Base-by-base conservation (phyloP, 495 filamentous ascomycete species). In the Aspergillus asperescens region DNA sequence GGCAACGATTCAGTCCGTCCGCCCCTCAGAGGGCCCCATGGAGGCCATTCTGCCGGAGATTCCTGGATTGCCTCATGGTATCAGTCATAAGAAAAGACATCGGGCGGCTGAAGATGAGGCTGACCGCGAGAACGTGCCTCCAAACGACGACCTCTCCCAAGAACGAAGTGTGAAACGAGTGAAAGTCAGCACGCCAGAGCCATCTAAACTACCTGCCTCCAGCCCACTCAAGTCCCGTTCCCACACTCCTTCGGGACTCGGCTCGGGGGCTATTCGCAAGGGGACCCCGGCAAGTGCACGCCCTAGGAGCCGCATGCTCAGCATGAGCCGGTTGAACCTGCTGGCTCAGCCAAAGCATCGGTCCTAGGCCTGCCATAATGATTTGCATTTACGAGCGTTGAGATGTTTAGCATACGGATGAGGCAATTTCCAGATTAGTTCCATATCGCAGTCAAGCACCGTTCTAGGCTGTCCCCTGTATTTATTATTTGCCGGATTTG, bases 11-110 rank as follows among this genome's bases (percentile, higher is more conserved):
- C 71, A 69, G 12, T 65, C 64, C n/a, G 64, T 74, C 22, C 68
- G 67, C 31, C 59, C 62, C 4, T 73, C 74, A 1, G 59, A 58
- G 15, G 57, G 28, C 1, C 32, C 57, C 42, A 43, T 44, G n/a
- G 58, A 64, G 42, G 46, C 48, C 27, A 41, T 19, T 9, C 52
- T 64, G 44, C 61, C 66, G 7, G 67, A 70, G 5, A 62, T 77
- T 32, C 63, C 65, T 0, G 69, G 79, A 9, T 72, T 87, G 27
- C 76, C 84, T 5, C 85, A 89, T 59, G 86, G 87, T 27, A 81
- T 90, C 61, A 61, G 68, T 3, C 88, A 86, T 69, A 88, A 90
- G 74, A 89, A 89, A 71, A 77, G 85, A 59, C 74, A 77, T 50
- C 77, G 79, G 23, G 72, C 68, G n/a, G 69, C 72, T 25, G 65